Conservation (phyloP, 2,329 filamentous ascomycete species). For the Pseudogymnoascus pannorum region DNA sequence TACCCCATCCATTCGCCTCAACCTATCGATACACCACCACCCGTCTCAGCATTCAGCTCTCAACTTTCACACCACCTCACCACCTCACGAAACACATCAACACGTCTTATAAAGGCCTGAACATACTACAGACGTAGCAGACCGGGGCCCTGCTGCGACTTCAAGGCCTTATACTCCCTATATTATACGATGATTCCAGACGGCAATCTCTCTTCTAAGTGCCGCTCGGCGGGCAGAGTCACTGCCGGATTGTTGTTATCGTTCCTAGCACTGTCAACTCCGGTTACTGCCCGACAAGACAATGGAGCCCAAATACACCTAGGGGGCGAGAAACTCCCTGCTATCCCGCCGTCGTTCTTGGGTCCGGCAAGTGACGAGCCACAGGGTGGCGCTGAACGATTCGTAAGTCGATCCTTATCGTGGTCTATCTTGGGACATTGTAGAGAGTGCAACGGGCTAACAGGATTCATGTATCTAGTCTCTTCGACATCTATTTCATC, state of each 20-base stretch:
- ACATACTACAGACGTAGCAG: background rate
- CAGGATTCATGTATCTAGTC: constrained; percentile 34
- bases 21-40: constrained; percentile 4
- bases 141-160: background rate
- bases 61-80: background rate
- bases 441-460: background rate
- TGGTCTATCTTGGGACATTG: background rate
- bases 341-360: constrained; percentile 38
- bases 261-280: constrained; percentile 53
- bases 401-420: constrained; percentile 17
- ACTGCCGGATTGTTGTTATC: constrained; percentile 58
- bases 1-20: constrained; percentile 9
- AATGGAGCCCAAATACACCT: background rate
- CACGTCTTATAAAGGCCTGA: background rate
- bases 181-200: constrained; percentile 15
- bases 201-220: constrained; percentile 25
- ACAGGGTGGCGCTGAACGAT: constrained; percentile 13
- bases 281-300: constrained; percentile 15
- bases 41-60: background rate
- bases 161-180: background rate
- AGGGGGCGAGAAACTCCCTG: constrained; percentile 36
- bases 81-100: background rate
- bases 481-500: constrained; percentile 86
- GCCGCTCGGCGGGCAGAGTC: constrained; percentile 54
- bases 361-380: constrained; percentile 33